Percentiles rank a stretch among this genome's conserved stretches.
Conservation (phyloP, 352 stramenopile genomes). For the Peronosclerospora sorghi region DNA sequence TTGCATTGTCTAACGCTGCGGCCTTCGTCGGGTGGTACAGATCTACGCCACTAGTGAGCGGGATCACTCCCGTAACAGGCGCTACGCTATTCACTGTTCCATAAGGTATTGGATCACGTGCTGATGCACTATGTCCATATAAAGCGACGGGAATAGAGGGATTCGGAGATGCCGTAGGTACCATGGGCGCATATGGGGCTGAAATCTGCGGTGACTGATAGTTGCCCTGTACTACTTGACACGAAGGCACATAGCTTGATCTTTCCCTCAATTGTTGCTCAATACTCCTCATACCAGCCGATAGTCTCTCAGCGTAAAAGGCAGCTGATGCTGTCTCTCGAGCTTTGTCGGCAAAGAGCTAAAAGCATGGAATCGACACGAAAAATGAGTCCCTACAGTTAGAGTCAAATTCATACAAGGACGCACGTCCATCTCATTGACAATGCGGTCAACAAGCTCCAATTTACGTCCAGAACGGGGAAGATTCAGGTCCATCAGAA, state of each 20-base stretch:
- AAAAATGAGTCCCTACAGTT: neutral
- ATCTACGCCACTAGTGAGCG: constrained; percentile 21
- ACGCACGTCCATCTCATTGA: constrained; percentile 41
- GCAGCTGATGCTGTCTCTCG: constrained; percentile 32
- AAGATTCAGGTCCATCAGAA: constrained; percentile 60
- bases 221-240: neutral
- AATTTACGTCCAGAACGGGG: constrained; percentile 60
- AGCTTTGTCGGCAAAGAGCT: constrained; percentile 44
- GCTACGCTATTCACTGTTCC: neutral
- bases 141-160: constrained; percentile 9
- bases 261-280: constrained; percentile 29
- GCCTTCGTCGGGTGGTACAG: constrained; percentile 23
- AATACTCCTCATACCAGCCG: constrained; percentile 30
- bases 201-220: constrained; percentile 5
- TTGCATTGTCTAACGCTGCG: constrained; percentile 25
- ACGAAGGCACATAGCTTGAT: neutral
- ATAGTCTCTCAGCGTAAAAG: constrained; percentile 52
- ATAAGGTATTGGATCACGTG: constrained; percentile 3
- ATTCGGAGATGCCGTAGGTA: constrained; percentile 3
- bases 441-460: constrained; percentile 72
- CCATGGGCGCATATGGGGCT: constrained; percentile 3
- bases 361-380: neutral
- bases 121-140: constrained; percentile 5
- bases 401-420: neutral
- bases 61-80: constrained; percentile 10